Base-by-base conservation (phyloP, 768 basidiomycete genomes). In the Scleroderma bovista region DNA sequence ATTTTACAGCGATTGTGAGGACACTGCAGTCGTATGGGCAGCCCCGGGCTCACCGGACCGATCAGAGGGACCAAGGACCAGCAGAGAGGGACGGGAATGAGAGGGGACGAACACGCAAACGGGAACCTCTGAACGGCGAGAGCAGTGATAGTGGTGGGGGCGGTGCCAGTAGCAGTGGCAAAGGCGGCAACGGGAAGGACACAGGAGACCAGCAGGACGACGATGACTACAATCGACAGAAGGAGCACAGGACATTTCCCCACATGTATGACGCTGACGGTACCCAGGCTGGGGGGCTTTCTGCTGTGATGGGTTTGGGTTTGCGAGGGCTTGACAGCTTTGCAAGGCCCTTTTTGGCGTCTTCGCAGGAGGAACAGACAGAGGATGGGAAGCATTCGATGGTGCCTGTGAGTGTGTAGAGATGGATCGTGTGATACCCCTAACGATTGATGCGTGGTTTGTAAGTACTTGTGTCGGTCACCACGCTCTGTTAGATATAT, bases 1-100 rank as follows among this genome's bases (percentile, higher is more conserved):
- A 87, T 51, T 76, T 87, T 43, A 58, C 52, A 8, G 64, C 86
- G 50, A 85, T 88, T 40, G 70, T 88, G 31, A 69, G 68, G 50
- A 85, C 86, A 1, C 68, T 89, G 60, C 72, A 72, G 61, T 74
- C 70, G 31, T n/a, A n/a, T 50, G 81, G 84, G 26, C 26, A 9
- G 5, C 26, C 6, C 6, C n/a, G 34, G 34, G n/a, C n/a, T n/a
- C n/a, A 36, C 34, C 6, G 13, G 34, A 12, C 26, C 26, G 34
- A 13, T 13, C 34, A 36, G 3, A 15, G 34, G 13, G 12, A 13
- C 4, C 34, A 36, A n/a, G 34, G n/a, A 5, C 13, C 34, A 13
- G 12, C 34, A 36, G 34, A 36, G 6, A 12, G 13, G 12, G 34
- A n/a, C 13, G 6, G 34, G 6, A 5, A 12, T 5, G 34, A 36